Conservation (phyloP, 169 alveolate genomes). For the Plasmodium chabaudi region DNA sequence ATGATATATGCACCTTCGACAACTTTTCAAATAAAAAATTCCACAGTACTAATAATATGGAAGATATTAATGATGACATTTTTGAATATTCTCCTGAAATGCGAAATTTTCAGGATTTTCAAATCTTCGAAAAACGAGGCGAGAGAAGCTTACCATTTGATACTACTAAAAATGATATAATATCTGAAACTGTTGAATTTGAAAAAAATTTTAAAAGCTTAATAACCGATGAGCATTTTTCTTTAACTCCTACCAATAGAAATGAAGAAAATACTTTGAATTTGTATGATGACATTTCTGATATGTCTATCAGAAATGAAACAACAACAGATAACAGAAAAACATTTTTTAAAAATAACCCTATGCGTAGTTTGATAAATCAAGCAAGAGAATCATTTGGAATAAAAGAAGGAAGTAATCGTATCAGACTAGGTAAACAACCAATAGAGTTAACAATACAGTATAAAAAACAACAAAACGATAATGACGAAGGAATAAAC, state of each 20-base stretch:
- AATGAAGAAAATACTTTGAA: constrained; percentile 7
- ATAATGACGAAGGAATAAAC: neutral
- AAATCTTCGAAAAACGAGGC: neutral
- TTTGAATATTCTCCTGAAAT: neutral
- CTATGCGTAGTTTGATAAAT: no score
- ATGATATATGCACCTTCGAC: neutral
- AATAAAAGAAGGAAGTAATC: neutral
- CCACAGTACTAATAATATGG: constrained; percentile 6
- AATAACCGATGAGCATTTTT: constrained; percentile 12
- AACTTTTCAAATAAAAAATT: constrained; percentile 5
- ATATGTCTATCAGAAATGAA: constrained; percentile 6
- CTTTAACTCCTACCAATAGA: neutral
- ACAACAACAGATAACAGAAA: neutral
- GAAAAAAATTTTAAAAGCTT: constrained; percentile 1
- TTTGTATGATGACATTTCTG: constrained; percentile 14
- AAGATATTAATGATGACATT: neutral
- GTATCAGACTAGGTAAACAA: neutral
- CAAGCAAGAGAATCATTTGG: neutral
- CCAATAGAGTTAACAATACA: neutral
- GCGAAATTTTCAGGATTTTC: neutral
- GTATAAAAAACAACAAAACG: neutral
- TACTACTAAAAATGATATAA: neutral
- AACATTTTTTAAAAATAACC: no score
- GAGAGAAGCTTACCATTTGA: neutral
- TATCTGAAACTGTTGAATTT: neutral